Conservation (phyloP, 306 rosid species). For the Ochetophila trinervis region DNA sequence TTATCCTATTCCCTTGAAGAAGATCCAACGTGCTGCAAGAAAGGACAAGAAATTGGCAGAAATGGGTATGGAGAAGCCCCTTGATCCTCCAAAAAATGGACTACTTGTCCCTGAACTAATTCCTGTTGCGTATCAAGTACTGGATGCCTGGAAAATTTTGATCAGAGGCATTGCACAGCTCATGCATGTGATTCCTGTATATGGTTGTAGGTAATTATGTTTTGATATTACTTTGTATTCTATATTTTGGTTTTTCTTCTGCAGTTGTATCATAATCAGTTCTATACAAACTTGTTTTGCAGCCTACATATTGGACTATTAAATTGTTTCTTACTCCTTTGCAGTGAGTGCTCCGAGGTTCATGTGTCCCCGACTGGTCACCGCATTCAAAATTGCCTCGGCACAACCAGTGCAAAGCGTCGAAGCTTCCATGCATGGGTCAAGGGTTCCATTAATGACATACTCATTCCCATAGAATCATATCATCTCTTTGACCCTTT, state of each 20-base stretch:
- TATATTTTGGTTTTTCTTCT: conserved; percentile 2
- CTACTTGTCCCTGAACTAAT: conserved; percentile 69
- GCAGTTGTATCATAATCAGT: conserved; percentile 3
- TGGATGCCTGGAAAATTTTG: conserved; percentile 85
- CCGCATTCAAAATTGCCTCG: conserved; percentile 63
- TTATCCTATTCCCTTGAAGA: conserved; percentile 70
- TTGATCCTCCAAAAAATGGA: conserved; percentile 82
- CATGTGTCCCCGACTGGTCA: conserved; percentile 73
- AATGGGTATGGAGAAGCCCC: conserved; percentile 83
- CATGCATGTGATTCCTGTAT: conserved; percentile 67
- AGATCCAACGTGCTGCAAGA: conserved; percentile 63
- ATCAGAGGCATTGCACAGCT: conserved; percentile 76
- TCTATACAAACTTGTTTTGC: neutral
- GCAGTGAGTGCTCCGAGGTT: conserved; percentile 94
- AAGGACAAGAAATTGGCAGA: conserved; percentile 64
- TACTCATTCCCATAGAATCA: conserved; percentile 79
- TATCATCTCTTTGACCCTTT: conserved; percentile 91
- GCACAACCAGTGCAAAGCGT: conserved; percentile 52
- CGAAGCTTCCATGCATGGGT: conserved; percentile 84
- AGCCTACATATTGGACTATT: neutral
- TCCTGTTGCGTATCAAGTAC: conserved; percentile 79
- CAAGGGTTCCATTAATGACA: conserved; percentile 76
- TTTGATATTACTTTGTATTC: neutral
- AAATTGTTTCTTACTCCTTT: conserved; percentile 29
- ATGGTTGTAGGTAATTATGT: conserved; percentile 75